phyloP scores from a whole-genome alignment of 1,284 basidiomycete species.

The Cryptococcus sp. region DNA sequence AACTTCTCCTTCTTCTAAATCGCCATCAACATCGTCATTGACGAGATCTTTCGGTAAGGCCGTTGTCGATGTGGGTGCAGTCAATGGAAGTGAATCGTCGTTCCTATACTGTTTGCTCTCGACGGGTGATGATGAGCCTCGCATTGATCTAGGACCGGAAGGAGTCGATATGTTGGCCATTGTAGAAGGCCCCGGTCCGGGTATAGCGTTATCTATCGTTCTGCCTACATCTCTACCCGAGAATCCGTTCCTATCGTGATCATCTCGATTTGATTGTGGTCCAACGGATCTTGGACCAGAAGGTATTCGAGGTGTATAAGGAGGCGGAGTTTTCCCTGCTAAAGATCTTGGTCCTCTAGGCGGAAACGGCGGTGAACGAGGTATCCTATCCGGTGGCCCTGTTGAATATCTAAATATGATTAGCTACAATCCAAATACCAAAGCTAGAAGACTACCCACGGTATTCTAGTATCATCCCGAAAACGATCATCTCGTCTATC shows the following conservation, averaged over 20 bases:
- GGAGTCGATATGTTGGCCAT: slow-evolving; percentile 5
- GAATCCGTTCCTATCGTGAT: not conserved
- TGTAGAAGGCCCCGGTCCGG: slow-evolving; percentile 10
- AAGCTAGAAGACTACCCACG: too few relatives aligned
- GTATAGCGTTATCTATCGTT: slow-evolving; percentile 4
- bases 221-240: slow-evolving; percentile 1
- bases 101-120: slow-evolving; percentile 8
- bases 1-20: slow-evolving; percentile 44
- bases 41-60: slow-evolving; percentile 2
- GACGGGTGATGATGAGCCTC: slow-evolving; percentile 30
- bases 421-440: too few relatives aligned
- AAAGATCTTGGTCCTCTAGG: slow-evolving; percentile 6
- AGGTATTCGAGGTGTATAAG: slow-evolving; percentile 9
- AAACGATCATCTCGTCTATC: slow-evolving; percentile 8
- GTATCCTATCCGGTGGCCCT: slow-evolving; percentile 6
- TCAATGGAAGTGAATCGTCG: not conserved
- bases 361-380: slow-evolving; percentile 14
- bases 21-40: slow-evolving; percentile 12
- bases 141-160: slow-evolving; percentile 22
- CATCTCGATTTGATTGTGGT: not conserved
- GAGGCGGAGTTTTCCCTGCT: slow-evolving; percentile 10
- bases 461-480: not conserved
- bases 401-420: too few relatives aligned
- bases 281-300: slow-evolving; percentile 4
- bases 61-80: not conserved